phyloP scores from a whole-genome alignment of 2,329 filamentous ascomycete genomes.

The Talaromyces sp. region DNA sequence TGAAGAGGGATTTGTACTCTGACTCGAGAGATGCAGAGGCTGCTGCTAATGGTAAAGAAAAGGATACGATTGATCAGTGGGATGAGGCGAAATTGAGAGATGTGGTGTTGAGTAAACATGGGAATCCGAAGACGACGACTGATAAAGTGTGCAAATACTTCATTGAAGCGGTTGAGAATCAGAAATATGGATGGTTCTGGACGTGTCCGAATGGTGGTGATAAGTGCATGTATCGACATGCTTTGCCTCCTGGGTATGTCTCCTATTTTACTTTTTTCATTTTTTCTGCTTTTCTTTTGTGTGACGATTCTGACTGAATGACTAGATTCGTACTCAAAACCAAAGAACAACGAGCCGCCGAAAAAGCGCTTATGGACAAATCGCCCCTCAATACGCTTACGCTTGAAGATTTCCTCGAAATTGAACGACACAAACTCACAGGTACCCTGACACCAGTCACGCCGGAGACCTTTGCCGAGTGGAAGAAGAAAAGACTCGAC shows the following conservation, averaged over 20 bases:
- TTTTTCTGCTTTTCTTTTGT: background rate
- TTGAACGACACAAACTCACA: conserved; percentile 90
- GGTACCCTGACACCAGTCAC: conserved; percentile 92
- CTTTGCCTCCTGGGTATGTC: conserved; percentile 84
- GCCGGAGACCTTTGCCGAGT: conserved; percentile 86
- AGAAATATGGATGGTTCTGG: conserved; percentile 99
- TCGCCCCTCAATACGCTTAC: conserved; percentile 91
- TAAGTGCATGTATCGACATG: conserved; percentile 98
- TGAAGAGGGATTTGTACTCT: conserved; percentile 88
- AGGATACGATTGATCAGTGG: conserved; percentile 95
- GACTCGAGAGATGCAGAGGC: conserved; percentile 67
- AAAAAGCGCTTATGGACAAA: conserved; percentile 95
- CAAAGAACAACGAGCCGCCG: conserved; percentile 90
- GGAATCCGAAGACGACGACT: conserved; percentile 89
- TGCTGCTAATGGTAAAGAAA: conserved; percentile 47
- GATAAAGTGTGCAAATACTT: conserved; percentile 99
- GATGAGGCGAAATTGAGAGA: conserved; percentile 92
- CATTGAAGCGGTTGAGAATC: conserved; percentile 93
- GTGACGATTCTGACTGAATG: conserved; percentile 8
- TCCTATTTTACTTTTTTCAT: background rate
- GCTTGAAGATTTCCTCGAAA: conserved; percentile 94
- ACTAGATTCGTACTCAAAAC: conserved; percentile 90
- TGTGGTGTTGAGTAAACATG: conserved; percentile 93
- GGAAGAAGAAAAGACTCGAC: conserved; percentile 90
- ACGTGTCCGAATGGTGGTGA: conserved; percentile 92